Evolutionary conservation across 352 stramenopile species (phyloP), one percentile per base, ranked within the genome.

Genomic region (Pythium monospermum): DNA sequence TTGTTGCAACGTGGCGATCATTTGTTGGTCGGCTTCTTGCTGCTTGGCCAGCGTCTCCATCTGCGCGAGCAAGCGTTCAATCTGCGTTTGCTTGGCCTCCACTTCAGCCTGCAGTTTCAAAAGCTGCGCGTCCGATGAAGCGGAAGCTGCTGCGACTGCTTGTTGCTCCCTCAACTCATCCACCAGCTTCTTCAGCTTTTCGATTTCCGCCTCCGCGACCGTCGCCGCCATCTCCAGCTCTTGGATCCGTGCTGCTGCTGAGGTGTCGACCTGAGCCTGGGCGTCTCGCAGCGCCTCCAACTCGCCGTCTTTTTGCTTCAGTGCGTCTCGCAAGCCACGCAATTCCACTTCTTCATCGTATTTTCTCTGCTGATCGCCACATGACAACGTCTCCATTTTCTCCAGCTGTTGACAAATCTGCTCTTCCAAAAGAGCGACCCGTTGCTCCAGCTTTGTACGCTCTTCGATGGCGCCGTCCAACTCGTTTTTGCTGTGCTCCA

Each of bases 31-130:
- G 33, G 53, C 56, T 16, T 45, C 12, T 42, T 58, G 35, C 2
- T 37, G 56, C 43, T 55, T 54, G 10, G 41, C 36, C 6, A 55
- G 12, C 13, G 21, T 31, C 21, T 64, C 55, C 1, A 64, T 37
- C 21, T 64, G 40, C 1, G 43, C 32, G 4, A 59, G 30, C 23
- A 59, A 23, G 1, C 30, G 35, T 18, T 32, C 8, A 7, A 64
- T 49, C 44, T 64, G 50, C 1, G 25, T 23, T 26, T 59, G 42
- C 49, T 59, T 58, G 0, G 36, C 44, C 2, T 51, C 26, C 16
- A 41, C 22, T 41, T 41, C 32, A 8, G 19, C 31, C 1, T 35
- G 41, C 33, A 59, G 32, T 22, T 36, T 25, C 8, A 35, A 35
- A 8, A 35, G 7, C 7, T 8, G 7, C 30, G 13, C 30, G 8